A percentile compares a stretch with the other conserved stretches of the same genome.
Evolutionary conservation across 805 yeast genomes (phyloP).

Genomic region (Wickerhamomyces rabaulensis): DNA sequence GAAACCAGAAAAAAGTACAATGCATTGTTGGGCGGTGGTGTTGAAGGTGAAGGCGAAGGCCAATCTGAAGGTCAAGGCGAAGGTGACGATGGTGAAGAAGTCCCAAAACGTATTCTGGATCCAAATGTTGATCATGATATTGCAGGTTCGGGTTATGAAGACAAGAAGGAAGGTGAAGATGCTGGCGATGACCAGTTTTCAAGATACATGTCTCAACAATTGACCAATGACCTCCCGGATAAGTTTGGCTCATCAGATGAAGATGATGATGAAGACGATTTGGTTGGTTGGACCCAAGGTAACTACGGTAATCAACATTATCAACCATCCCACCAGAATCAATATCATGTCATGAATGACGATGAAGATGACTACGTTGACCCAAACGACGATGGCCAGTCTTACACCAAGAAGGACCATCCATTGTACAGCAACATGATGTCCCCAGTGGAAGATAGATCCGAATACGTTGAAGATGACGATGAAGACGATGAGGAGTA

Average conservation of each 20-base stretch:
- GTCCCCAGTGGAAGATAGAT: slow-evolving; percentile 20
- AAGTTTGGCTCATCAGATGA: slow-evolving; percentile 56
- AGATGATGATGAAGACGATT: slow-evolving; percentile 28
- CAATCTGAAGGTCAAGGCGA: slow-evolving; percentile 25
- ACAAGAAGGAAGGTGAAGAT: slow-evolving; percentile 19
- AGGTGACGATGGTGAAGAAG: slow-evolving; percentile 29
- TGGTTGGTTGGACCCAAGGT: slow-evolving; percentile 17
- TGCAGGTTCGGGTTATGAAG: slow-evolving; percentile 23
- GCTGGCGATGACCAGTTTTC: slow-evolving; percentile 24
- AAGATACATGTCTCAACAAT: slow-evolving; percentile 69
- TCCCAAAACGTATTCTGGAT: slow-evolving; percentile 23
- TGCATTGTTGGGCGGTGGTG: slow-evolving; percentile 81
- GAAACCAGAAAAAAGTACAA: slow-evolving; percentile 93
- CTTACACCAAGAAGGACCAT: slow-evolving; percentile 57
- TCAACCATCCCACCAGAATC: slow-evolving; percentile 9
- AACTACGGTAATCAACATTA: slow-evolving; percentile 1
- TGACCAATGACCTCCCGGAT: slow-evolving; percentile 51
- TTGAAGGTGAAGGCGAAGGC: slow-evolving; percentile 18
- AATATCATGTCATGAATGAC: slow-evolving; percentile 23
- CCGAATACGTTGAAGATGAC: slow-evolving; percentile 20
- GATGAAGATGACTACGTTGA: slow-evolving; percentile 70
- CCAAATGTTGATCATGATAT: slow-evolving; percentile 34
- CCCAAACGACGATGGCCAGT: slow-evolving; percentile 78
- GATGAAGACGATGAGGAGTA: slow-evolving; percentile 16
- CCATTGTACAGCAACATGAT: slow-evolving; percentile 45